Percentiles rank a stretch among this genome's conserved stretches.
Evolutionary conservation across 2,329 filamentous ascomycete species (phyloP).

Genomic region (Thermothelomyces thermophilus): DNA sequence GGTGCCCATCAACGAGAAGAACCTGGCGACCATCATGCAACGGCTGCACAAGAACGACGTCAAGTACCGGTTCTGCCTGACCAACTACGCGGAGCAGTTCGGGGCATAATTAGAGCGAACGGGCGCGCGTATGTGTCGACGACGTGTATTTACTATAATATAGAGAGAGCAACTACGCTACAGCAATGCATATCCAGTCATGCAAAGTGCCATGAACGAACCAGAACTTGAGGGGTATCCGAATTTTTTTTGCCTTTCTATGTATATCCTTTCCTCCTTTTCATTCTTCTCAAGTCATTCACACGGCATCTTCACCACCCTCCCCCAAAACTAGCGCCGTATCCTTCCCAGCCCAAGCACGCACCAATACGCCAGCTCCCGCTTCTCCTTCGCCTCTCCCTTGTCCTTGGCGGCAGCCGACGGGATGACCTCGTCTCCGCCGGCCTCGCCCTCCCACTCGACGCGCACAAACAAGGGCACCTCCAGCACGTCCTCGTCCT

Average conservation of each 20-base stretch:
- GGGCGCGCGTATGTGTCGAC: background rate
- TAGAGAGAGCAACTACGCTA: background rate
- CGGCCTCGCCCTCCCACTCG: constrained; percentile 73
- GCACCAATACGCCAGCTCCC: constrained; percentile 93
- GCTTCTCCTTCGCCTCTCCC: constrained; percentile 58
- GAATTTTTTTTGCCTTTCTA: too few species aligned
- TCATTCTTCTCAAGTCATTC: too few species aligned
- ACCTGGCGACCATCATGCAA: constrained; percentile 61
- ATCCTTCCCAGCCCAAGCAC: constrained; percentile 84
- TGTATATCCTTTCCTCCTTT: too few species aligned
- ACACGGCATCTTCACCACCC: too few species aligned
- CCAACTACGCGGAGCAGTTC: constrained; percentile 63
- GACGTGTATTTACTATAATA: constrained; percentile 1
- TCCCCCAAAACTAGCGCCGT: constrained; percentile 33
- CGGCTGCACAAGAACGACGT: constrained; percentile 65
- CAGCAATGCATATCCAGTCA: background rate
- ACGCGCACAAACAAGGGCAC: constrained; percentile 90
- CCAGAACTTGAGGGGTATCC: constrained; percentile 5
- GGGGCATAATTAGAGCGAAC: constrained; percentile 37
- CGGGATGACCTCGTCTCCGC: constrained; percentile 54
- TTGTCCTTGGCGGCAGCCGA: constrained; percentile 44
- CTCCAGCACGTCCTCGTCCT: constrained; percentile 65
- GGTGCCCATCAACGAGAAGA: constrained; percentile 66
- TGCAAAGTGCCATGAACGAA: background rate
- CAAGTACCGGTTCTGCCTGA: constrained; percentile 69